Percentiles rank a stretch among this genome's conserved stretches.
Conservation (phyloP, 495 filamentous ascomycete genomes). For the Lepraria neglecta region DNA sequence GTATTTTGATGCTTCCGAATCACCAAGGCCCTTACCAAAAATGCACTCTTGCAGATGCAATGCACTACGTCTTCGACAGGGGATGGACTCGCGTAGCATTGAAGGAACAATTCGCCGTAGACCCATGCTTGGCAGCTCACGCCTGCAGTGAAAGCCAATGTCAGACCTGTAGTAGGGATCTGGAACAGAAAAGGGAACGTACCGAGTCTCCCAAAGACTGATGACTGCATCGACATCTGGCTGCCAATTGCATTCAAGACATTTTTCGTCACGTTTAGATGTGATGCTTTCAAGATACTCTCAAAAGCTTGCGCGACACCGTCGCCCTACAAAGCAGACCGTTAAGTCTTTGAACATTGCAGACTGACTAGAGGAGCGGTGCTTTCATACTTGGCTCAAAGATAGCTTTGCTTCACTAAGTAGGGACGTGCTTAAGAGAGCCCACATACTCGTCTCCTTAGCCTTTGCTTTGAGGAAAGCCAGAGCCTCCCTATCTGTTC, state of each 20-base stretch:
- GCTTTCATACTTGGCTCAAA: slow-evolving; percentile 50
- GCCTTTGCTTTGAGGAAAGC: slow-evolving; percentile 81
- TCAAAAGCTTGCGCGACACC: slow-evolving; percentile 72
- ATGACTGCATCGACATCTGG: slow-evolving; percentile 63
- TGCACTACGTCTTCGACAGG: slow-evolving; percentile 75
- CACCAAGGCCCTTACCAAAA: slow-evolving; percentile 39
- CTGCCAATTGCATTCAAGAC: slow-evolving; percentile 65
- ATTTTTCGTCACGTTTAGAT: slow-evolving; percentile 71
- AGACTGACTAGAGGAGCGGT: neutral
- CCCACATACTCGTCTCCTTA: slow-evolving; percentile 83
- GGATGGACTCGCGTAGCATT: slow-evolving; percentile 58
- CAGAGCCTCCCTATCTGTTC: slow-evolving; percentile 73
- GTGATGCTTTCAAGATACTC: slow-evolving; percentile 69
- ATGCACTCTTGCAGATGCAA: slow-evolving; percentile 52
- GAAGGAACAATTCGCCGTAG: slow-evolving; percentile 68
- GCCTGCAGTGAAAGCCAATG: slow-evolving; percentile 33
- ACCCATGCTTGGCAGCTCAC: slow-evolving; percentile 56
- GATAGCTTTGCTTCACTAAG: slow-evolving; percentile 80
- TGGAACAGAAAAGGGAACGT: slow-evolving; percentile 25
- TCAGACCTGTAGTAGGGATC: slow-evolving; percentile 23
- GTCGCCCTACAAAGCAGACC: slow-evolving; percentile 55
- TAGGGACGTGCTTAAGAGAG: slow-evolving; percentile 74
- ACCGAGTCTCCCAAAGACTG: slow-evolving; percentile 74
- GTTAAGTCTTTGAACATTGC: neutral
- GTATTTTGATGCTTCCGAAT: slow-evolving; percentile 2